phyloP scores from a whole-genome alignment of 805 yeast species.

The Hanseniaspora taiwanica region DNA sequence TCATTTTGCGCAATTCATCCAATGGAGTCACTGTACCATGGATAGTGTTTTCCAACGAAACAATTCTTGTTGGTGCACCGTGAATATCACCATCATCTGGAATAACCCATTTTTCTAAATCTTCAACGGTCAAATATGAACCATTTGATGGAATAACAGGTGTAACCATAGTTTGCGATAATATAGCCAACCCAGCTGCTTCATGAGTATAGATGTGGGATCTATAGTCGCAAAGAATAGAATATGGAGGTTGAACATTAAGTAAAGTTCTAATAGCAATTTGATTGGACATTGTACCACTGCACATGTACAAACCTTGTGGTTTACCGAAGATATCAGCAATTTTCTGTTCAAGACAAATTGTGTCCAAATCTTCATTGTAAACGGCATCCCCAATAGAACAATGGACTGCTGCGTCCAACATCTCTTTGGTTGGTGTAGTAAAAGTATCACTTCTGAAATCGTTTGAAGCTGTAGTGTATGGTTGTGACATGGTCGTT shows the following conservation, averaged over 20 bases:
- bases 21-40: slow-evolving; percentile 74
- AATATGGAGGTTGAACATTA: slow-evolving; percentile 63
- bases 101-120: slow-evolving; percentile 45
- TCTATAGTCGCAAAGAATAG: slow-evolving; percentile 75
- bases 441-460: slow-evolving; percentile 78
- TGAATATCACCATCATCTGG: slow-evolving; percentile 78
- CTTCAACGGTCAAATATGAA: slow-evolving; percentile 64
- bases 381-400: slow-evolving; percentile 84
- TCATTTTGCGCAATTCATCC: slow-evolving; percentile 61
- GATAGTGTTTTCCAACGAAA: slow-evolving; percentile 78
- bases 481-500: slow-evolving; percentile 6
- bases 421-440: slow-evolving; percentile 66
- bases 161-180: slow-evolving; percentile 84
- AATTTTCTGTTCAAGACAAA: slow-evolving; percentile 47
- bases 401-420: slow-evolving; percentile 41
- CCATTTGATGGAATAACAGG: slow-evolving; percentile 76
- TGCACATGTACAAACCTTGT: slow-evolving; percentile 70
- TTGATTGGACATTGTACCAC: slow-evolving; percentile 88
- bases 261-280: slow-evolving; percentile 67
- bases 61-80: slow-evolving; percentile 73
- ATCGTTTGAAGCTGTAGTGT: slow-evolving; percentile 24
- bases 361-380: slow-evolving; percentile 64
- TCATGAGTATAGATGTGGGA: slow-evolving; percentile 75
- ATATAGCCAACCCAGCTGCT: slow-evolving; percentile 82
- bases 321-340: slow-evolving; percentile 64